Percentiles rank a stretch among this genome's conserved stretches.
Conservation (phyloP, 2,329 filamentous ascomycete genomes). For the Reticulascus tulasneorum region DNA sequence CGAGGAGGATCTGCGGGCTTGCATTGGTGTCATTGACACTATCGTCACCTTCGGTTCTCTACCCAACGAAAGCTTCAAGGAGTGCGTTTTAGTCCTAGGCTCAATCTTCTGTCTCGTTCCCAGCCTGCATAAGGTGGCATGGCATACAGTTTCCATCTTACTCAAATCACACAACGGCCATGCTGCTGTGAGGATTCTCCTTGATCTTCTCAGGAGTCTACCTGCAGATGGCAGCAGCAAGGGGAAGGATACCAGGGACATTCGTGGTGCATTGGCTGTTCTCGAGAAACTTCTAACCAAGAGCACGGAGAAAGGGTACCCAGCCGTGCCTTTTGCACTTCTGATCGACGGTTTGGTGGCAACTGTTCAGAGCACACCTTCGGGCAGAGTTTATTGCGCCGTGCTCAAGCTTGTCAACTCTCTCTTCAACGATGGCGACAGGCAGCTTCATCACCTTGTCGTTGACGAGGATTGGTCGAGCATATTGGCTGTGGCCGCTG, state of each 20-base stretch:
- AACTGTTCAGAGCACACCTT: slow-evolving; percentile 40
- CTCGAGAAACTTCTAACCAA: slow-evolving; percentile 61
- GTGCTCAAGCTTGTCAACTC: slow-evolving; percentile 51
- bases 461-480: slow-evolving; percentile 63
- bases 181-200: slow-evolving; percentile 60
- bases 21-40: slow-evolving; percentile 64
- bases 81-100: slow-evolving; percentile 67
- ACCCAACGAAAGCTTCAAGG: slow-evolving; percentile 57
- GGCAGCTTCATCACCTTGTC: slow-evolving; percentile 51
- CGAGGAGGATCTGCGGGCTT: slow-evolving; percentile 61
- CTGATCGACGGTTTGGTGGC: slow-evolving; percentile 55
- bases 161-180: slow-evolving; percentile 72
- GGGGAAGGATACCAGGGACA: slow-evolving; percentile 51
- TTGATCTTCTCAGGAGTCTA: slow-evolving; percentile 56
- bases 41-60: slow-evolving; percentile 71
- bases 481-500: slow-evolving; percentile 55
- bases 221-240: slow-evolving; percentile 37
- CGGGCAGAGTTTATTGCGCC: slow-evolving; percentile 41
- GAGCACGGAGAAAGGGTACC: slow-evolving; percentile 56
- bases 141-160: slow-evolving; percentile 67
- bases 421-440: slow-evolving; percentile 49
- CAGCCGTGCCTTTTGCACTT: slow-evolving; percentile 53
- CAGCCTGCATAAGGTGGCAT: slow-evolving; percentile 58
- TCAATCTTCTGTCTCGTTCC: slow-evolving; percentile 66
- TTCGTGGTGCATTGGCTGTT: slow-evolving; percentile 60